Percentiles rank a stretch among this genome's conserved stretches.
phyloP scores from a whole-genome alignment of 108 stramenopile species.

The Parietichytrium sp. region DNA sequence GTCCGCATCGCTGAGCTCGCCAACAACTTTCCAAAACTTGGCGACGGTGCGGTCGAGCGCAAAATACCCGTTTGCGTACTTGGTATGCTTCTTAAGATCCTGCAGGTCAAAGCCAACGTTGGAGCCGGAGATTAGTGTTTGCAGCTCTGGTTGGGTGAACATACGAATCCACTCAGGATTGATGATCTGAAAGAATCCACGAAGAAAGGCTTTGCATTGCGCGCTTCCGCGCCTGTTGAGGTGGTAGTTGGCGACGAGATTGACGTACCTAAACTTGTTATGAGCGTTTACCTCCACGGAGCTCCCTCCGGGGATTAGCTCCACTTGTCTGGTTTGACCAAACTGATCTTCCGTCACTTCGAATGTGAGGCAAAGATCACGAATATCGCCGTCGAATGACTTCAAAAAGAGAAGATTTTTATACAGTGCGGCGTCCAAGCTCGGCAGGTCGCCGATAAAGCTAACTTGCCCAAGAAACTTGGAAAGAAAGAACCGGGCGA shows the following conservation, averaged over 20 bases:
- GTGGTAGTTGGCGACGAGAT: constrained; percentile 89
- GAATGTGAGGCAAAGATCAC: constrained; percentile 86
- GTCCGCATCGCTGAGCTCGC: constrained; percentile 70
- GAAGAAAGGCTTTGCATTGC: constrained; percentile 85
- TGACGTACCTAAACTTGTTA: constrained; percentile 78
- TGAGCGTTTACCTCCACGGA: constrained; percentile 76
- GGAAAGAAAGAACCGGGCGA: constrained; percentile 92
- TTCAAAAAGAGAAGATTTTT: constrained; percentile 92
- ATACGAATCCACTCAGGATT: constrained; percentile 79
- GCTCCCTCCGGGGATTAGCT: constrained; percentile 79
- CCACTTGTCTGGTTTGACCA: constrained; percentile 68
- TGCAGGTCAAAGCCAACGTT: constrained; percentile 81
- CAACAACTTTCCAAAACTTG: constrained; percentile 86
- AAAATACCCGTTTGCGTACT: constrained; percentile 84
- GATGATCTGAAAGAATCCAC: constrained; percentile 90
- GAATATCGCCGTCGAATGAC: constrained; percentile 84
- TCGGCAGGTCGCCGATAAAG: constrained; percentile 77
- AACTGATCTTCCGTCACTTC: constrained; percentile 83
- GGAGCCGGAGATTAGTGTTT: constrained; percentile 80
- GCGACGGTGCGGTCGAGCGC: constrained; percentile 72
- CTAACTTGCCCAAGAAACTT: constrained; percentile 87
- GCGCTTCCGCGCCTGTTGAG: constrained; percentile 80
- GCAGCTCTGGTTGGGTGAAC: constrained; percentile 93
- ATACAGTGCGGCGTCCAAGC: constrained; percentile 86
- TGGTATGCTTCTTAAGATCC: constrained; percentile 81